phyloP scores from a whole-genome alignment of 805 yeast genomes.

The Millerozyma miso region DNA sequence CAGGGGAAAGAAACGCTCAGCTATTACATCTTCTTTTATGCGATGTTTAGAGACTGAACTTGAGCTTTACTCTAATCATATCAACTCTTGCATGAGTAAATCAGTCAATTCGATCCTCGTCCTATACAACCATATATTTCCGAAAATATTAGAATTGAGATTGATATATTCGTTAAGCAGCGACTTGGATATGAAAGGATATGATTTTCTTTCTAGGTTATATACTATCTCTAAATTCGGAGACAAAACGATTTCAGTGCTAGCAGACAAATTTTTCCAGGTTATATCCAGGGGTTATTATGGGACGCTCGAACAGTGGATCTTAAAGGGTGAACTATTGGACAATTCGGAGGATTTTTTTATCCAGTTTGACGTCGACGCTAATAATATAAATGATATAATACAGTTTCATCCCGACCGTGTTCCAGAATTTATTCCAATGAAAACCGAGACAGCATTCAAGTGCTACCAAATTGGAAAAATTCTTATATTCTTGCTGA shows the following conservation, averaged over 20 bases:
- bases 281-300: constrained; percentile 56
- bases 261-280: constrained; percentile 42
- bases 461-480: constrained; percentile 68
- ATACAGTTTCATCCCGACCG: constrained; percentile 27
- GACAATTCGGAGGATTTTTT: constrained; percentile 63
- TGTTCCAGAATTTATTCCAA: constrained; percentile 39
- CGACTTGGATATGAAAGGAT: constrained; percentile 37
- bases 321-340: constrained; percentile 58
- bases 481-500: constrained; percentile 58
- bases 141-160: constrained; percentile 54
- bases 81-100: constrained; percentile 30
- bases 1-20: constrained; percentile 34
- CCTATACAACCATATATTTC: constrained; percentile 41
- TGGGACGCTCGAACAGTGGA: constrained; percentile 61
- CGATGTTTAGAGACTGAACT: constrained; percentile 43
- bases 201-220: constrained; percentile 52
- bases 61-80: constrained; percentile 26
- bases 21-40: constrained; percentile 59
- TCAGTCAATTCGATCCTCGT: constrained; percentile 26
- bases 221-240: constrained; percentile 56
- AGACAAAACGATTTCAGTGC: constrained; percentile 45
- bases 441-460: constrained; percentile 29
- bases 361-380: constrained; percentile 29
- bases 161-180: constrained; percentile 45
- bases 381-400: constrained; percentile 30